These are phyloP conservation scores for Pascua sp. DNA, from an alignment of 1,284 basidiomycete species.

Conservation along the genomic window DNA sequence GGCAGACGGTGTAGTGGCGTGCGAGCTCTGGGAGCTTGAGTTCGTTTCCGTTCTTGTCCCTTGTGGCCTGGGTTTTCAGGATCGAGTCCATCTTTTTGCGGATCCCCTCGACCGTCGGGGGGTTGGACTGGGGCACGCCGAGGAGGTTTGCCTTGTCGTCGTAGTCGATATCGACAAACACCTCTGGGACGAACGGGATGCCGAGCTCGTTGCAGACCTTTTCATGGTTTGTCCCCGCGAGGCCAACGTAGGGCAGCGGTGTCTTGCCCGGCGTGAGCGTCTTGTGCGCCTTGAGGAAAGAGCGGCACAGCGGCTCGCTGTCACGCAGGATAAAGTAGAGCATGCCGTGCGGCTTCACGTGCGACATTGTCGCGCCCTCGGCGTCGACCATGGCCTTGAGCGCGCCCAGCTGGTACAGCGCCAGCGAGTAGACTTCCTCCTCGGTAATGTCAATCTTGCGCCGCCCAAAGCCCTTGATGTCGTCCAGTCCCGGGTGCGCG, in stretches of 20 bases:
- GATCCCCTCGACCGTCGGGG: slow-evolving; percentile 51
- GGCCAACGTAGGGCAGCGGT: slow-evolving; percentile 37
- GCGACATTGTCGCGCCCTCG: slow-evolving; percentile 31
- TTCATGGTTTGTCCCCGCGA: slow-evolving; percentile 42
- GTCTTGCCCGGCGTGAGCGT: slow-evolving; percentile 23
- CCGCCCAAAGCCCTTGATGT: slow-evolving; percentile 16
- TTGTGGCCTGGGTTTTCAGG: slow-evolving; percentile 56
- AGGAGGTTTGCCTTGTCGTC: slow-evolving; percentile 28
- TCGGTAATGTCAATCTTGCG: slow-evolving; percentile 13
- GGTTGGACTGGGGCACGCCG: slow-evolving; percentile 30
- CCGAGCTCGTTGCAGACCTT: slow-evolving; percentile 32
- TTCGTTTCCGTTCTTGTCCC: slow-evolving; percentile 16
- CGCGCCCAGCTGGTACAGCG: slow-evolving; percentile 39
- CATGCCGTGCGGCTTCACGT: slow-evolving; percentile 27
- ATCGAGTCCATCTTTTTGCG: slow-evolving; percentile 69
- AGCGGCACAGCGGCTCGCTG: slow-evolving; percentile 30
- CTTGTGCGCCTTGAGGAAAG: slow-evolving; percentile 35
- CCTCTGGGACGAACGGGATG: slow-evolving; percentile 41
- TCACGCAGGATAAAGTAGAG: slow-evolving; percentile 38
- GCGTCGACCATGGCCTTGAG: slow-evolving; percentile 39
- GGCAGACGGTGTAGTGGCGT: slow-evolving; percentile 64
- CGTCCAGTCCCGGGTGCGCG: slow-evolving; percentile 25
- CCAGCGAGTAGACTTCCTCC: slow-evolving; percentile 18
- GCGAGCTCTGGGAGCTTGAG: slow-evolving; percentile 8
- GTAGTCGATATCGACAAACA: slow-evolving; percentile 40